Base-by-base conservation (phyloP, 2,329 filamentous ascomycete genomes). In the Colletotrichum navitas region DNA sequence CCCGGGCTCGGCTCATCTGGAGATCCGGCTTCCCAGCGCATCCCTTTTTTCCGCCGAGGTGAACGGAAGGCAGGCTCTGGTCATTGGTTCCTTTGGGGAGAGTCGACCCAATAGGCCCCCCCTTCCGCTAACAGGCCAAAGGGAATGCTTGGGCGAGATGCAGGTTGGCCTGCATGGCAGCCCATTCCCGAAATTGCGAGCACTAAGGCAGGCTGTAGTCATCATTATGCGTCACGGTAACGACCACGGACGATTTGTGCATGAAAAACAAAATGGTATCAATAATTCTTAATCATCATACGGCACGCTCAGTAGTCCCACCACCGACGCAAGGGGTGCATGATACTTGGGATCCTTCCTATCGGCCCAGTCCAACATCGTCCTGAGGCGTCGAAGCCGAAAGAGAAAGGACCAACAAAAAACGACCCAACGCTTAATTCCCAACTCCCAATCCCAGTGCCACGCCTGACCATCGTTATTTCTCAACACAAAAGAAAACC, bases 281-380 rank as follows among this genome's bases (percentile, higher is more conserved):
- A 59, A 68, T 71, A 68, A 63, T 71, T 26, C 56, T 65, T 16
- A 67, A 29, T 71, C 32, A 52, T 68, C 58, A 41, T 68, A 68
- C 59, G 68, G 18, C 68, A 54, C 59, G 61, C 62, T 36, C 51
- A 54, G 29, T 29, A 52, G 39, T 68, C 64, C 45, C 45, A 47
- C 45, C 64, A 54, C 52, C 59, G 59, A 71, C 43, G 68, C 68
- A 71, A 71, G 68, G 68, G 64, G 68, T 63, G 65, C 64, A 71
- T 71, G 59, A 68, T 68, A 49, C 68, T 59, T 32, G 65, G 51
- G 18, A 71, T 71, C 68, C 58, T 71, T 68, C 64, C 68, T 58
- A 68, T 63, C 68, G 64, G 64, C 45, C 63, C 56, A 71, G 64
- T 58, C 36, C 52, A 52, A 36, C 29, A n/a, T 63, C 45, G 8